Evolutionary conservation across 495 filamentous ascomycete species (phyloP), one percentile per base, ranked within the genome.

Genomic region (Talaromyces wortmannii): DNA sequence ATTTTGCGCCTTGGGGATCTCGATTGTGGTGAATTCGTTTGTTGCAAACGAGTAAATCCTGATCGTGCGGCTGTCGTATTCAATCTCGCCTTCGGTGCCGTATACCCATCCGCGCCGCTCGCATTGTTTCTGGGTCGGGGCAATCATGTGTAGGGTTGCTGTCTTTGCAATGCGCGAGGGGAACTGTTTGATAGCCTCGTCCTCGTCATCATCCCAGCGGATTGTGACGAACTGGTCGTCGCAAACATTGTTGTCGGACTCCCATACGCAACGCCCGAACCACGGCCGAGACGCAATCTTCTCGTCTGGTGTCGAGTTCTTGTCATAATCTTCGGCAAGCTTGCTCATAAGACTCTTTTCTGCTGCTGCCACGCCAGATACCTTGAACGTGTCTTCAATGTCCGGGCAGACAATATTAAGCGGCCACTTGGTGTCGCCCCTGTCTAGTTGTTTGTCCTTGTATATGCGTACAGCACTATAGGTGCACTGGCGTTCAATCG

Each of bases 181-280:
- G 23, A 46, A 43, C 11, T 40, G 36, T 7, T 12, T 40, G 30
- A 18, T 43, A 5, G 11, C 10, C 23, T 42, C 16, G 46, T 32
- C 29, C 17, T 47, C 15, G 15, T 71, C 62, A 48, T 72, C 68
- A 40, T 91, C 84, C 92, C 94, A 97, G 2, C 78, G 81, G 18
- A 97, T 81, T 0, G 85, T 91, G 7, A 97, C 94, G 30, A 85
- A 72, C 66, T 97, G 92, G 62, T 96, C 89, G 65, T 98, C 94
- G 63, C 86, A 89, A 18, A 78, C 94, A 62, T 91, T 83, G 63
- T 97, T 98, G 66, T 92, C 90, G 13, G 84, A 77, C 66, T 96
- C 94, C 69, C 85, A 98, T 7, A 98, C 94, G 65, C 95, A 98
- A 31, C 92, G 83, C 1, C 94, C 94, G 61, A 90, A 97, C 91